Percentiles rank a stretch among this genome's conserved stretches.
These are phyloP conservation scores for Gonapodya sp. DNA, from an alignment of 192 early-diverging fungal species.

Conservation along the genomic window DNA sequence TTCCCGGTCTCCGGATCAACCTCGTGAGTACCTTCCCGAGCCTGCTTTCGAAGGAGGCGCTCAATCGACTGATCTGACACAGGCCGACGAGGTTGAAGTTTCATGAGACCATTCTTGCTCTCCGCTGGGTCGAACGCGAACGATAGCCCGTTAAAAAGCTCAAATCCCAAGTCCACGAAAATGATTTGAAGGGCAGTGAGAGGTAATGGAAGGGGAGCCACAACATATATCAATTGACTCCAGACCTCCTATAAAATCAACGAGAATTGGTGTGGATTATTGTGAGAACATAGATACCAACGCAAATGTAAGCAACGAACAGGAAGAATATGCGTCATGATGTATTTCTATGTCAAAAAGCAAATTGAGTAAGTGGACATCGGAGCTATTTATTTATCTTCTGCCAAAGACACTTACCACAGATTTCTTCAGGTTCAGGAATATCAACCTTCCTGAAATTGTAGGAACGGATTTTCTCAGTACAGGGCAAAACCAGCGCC, in stretches of 20 bases:
- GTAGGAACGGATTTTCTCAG: too few relatives aligned
- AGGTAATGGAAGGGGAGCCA: slow-evolving; percentile 76
- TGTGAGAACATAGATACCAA: background rate
- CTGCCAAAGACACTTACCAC: too few relatives aligned
- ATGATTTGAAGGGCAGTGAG: slow-evolving; percentile 77
- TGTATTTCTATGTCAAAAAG: slow-evolving; percentile 63
- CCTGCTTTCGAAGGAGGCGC: slow-evolving; percentile 42
- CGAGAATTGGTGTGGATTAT: background rate
- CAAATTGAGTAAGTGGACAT: too few relatives aligned
- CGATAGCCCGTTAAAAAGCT: slow-evolving; percentile 72
- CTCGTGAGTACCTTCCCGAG: slow-evolving; percentile 34
- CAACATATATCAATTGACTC: slow-evolving; percentile 73
- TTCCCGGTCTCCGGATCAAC: slow-evolving; percentile 41
- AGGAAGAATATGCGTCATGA: slow-evolving; percentile 82
- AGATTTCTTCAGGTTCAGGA: slow-evolving; percentile 90
- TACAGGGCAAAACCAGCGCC: too few relatives aligned
- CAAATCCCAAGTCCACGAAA: slow-evolving; percentile 89
- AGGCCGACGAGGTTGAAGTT: slow-evolving; percentile 78
- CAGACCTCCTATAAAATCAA: slow-evolving; percentile 35
- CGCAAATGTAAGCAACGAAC: slow-evolving; percentile 20
- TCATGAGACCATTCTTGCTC: slow-evolving; percentile 68
- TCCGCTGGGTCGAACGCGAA: slow-evolving; percentile 92
- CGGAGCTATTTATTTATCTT: too few relatives aligned
- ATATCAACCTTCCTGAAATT: slow-evolving; percentile 60
- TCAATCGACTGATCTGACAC: slow-evolving; percentile 69